Percentiles rank a stretch among this genome's conserved stretches.
These are phyloP conservation scores for Cryptococcus depauperatus DNA, from an alignment of 1,284 basidiomycete species.

Conservation along the genomic window DNA sequence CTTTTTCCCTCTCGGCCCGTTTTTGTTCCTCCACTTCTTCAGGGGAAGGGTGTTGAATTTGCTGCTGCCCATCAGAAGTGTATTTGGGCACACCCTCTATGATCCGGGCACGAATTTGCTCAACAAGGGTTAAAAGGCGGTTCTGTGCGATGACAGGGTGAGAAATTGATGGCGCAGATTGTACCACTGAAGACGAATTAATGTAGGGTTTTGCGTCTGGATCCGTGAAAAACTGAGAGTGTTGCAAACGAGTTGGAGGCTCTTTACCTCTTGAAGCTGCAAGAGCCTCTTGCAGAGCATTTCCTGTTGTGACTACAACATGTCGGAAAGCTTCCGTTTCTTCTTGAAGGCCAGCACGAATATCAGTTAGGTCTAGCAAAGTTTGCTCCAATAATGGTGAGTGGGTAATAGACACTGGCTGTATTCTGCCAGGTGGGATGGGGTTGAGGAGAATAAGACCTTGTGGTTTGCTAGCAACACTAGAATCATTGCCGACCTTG, in stretches of 20 bases:
- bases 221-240: constrained; percentile 27
- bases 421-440: constrained; percentile 23
- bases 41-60: constrained; percentile 1
- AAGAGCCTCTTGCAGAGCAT: constrained; percentile 56
- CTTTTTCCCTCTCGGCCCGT: constrained; percentile 25
- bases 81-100: constrained; percentile 12
- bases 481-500: constrained; percentile 55
- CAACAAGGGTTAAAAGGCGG: constrained; percentile 27
- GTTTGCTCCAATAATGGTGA: constrained; percentile 60
- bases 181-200: constrained; percentile 9
- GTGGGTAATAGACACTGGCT: constrained; percentile 28
- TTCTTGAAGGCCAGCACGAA: constrained; percentile 57
- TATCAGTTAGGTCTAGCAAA: constrained; percentile 63
- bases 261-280: constrained; percentile 28
- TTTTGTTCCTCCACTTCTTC: constrained; percentile 26
- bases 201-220: constrained; percentile 6
- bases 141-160: constrained; percentile 41
- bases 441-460: constrained; percentile 40
- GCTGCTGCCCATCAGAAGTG: background rate
- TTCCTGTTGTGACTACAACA: constrained; percentile 60
- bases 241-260: constrained; percentile 21
- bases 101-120: constrained; percentile 23
- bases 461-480: constrained; percentile 15
- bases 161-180: constrained; percentile 34
- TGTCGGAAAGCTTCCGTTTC: constrained; percentile 64